These are phyloP conservation scores for Eragrostis curvula DNA, from an alignment of 176 grass and related monocot genomes.

Conservation along the genomic window DNA sequence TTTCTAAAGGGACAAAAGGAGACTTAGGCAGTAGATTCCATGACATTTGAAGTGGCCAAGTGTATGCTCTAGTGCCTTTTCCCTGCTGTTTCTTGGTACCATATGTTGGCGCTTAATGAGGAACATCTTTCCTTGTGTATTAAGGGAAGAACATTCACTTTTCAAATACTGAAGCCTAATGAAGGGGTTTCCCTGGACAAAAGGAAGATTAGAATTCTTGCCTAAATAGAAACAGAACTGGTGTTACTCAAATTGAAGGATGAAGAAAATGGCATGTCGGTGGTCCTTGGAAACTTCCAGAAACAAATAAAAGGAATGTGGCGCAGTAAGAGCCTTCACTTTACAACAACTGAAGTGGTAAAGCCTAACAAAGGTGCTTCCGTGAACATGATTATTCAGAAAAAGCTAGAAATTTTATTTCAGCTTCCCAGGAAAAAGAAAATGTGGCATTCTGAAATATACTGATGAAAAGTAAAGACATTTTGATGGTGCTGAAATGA, in stretches of 20 bases:
- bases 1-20: constrained; percentile 56
- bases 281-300: not conserved
- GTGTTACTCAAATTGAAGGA: constrained; percentile 21
- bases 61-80: constrained; percentile 49
- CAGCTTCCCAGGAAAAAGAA: not conserved
- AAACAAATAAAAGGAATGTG: not conserved
- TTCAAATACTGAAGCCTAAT: constrained; percentile 39
- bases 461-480: not conserved
- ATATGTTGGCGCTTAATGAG: constrained; percentile 40
- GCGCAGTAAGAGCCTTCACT: constrained; percentile 43
- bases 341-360: constrained; percentile 12
- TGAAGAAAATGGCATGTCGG: not conserved
- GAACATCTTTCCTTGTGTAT: constrained; percentile 71
- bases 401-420: constrained; percentile 4
- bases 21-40: constrained; percentile 51
- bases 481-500: not conserved
- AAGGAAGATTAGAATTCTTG: not conserved
- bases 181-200: constrained; percentile 26
- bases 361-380: constrained; percentile 12
- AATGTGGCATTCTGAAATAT: constrained; percentile 31
- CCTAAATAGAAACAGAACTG: not conserved
- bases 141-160: constrained; percentile 86
- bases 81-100: constrained; percentile 48
- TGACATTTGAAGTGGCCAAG: constrained; percentile 38
- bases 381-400: constrained; percentile 8